Percentiles rank a stretch among this genome's conserved stretches.
phyloP scores from a whole-genome alignment of 805 yeast genomes.

The Maudiozyma barnettii region DNA sequence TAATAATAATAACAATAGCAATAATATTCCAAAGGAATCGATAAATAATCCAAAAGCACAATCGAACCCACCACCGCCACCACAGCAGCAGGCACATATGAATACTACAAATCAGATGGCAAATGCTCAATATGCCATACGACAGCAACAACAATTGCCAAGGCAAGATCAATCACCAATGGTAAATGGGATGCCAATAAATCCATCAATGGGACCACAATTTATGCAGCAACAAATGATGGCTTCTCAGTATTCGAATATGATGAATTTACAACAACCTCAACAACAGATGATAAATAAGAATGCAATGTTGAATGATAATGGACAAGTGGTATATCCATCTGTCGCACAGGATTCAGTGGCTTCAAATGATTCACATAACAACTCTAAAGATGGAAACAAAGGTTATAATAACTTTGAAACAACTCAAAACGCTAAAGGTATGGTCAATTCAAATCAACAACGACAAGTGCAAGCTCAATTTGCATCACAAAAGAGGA shows the following conservation, averaged over 20 bases:
- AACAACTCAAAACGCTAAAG: not conserved
- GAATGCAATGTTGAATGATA: not conserved
- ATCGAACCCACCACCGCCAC: not conserved
- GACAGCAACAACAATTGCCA: slow-evolving; percentile 1
- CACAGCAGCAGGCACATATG: not conserved
- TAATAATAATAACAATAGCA: slow-evolving; percentile 8
- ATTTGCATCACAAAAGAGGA: not conserved
- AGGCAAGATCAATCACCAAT: not conserved
- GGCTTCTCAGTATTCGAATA: not conserved
- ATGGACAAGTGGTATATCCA: not conserved
- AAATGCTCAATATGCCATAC: not conserved
- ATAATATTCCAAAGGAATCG: not conserved
- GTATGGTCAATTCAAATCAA: not conserved
- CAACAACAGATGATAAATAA: not conserved
- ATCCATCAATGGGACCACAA: not conserved
- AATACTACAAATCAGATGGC: not conserved
- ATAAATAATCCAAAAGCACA: not conserved
- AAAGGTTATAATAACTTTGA: not conserved
- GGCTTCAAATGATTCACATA: not conserved
- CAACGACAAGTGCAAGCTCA: slow-evolving; percentile 1
- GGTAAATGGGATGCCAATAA: not conserved
- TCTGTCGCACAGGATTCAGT: not conserved
- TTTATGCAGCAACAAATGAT: slow-evolving; percentile 3
- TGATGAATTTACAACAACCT: not conserved
- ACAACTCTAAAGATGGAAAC: not conserved